Evolutionary conservation across 169 alveolate genomes (phyloP).

Genomic region (Cyclospora cayetanensis): DNA sequence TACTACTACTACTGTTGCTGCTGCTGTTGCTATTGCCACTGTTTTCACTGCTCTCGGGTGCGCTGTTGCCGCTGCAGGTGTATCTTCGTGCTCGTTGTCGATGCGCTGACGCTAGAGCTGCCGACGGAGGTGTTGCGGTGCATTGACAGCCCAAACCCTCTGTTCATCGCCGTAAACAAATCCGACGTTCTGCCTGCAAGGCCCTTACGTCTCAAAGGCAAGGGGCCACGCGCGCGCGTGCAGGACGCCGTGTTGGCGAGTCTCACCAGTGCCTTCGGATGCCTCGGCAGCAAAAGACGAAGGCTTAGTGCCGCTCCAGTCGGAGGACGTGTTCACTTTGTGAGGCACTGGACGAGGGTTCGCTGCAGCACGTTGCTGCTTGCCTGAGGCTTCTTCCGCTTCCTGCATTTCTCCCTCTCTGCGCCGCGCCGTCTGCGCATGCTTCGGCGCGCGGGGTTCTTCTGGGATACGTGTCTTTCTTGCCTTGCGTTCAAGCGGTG

Average conservation of each 20-base stretch:
- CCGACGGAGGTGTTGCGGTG: background rate
- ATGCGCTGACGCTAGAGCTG: background rate
- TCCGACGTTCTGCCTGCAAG: background rate
- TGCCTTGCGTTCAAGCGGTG: background rate
- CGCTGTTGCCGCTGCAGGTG: constrained; percentile 26
- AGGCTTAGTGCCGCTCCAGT: background rate
- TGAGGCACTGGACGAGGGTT: background rate
- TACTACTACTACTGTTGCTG: background rate
- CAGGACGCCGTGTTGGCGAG: background rate
- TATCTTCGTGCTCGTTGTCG: background rate
- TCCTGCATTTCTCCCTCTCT: background rate
- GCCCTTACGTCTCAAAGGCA: background rate
- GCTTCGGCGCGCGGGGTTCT: no score
- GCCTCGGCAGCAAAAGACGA: background rate
- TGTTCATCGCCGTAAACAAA: background rate
- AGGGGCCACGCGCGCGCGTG: background rate
- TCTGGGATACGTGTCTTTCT: no score
- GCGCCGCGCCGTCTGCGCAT: no score
- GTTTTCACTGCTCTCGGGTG: background rate
- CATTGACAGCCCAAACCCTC: background rate
- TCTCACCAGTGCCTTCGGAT: background rate
- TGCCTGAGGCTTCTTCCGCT: background rate
- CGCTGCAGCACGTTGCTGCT: background rate
- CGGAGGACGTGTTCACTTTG: background rate
- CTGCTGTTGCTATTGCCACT: background rate